phyloP scores from a whole-genome alignment of 768 basidiomycete species.

The Cyclocybe cylindracea region DNA sequence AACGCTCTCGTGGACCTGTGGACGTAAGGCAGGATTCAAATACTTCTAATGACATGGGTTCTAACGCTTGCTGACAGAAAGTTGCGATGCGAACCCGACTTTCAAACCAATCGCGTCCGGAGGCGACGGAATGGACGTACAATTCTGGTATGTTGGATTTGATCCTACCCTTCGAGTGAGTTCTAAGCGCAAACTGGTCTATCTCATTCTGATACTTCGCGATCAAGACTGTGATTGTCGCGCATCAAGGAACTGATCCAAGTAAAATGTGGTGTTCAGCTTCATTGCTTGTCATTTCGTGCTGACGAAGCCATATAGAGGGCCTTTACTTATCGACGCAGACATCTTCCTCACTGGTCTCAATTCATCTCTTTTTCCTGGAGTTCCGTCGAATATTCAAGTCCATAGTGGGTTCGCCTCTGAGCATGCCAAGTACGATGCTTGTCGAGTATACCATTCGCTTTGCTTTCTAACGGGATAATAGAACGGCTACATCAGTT shows the following conservation, averaged over 20 bases:
- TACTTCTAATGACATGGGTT: neutral
- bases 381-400: slow-evolving; percentile 35
- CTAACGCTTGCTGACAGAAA: slow-evolving; percentile 26
- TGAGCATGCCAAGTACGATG: slow-evolving; percentile 41
- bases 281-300: neutral
- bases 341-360: slow-evolving; percentile 32
- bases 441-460: neutral
- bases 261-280: slow-evolving; percentile 29
- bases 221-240: slow-evolving; percentile 33
- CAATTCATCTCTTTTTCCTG: slow-evolving; percentile 43
- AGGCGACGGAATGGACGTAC: slow-evolving; percentile 41
- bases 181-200: neutral
- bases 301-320: slow-evolving; percentile 19
- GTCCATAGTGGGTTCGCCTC: slow-evolving; percentile 45
- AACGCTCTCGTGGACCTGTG: slow-evolving; percentile 55
- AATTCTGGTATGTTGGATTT: slow-evolving; percentile 51
- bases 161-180: slow-evolving; percentile 34
- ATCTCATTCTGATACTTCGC: neutral
- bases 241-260: slow-evolving; percentile 36
- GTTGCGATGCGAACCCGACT: slow-evolving; percentile 45
- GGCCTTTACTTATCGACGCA: slow-evolving; percentile 39
- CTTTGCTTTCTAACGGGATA: neutral
- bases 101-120: slow-evolving; percentile 53
- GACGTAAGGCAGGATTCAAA: slow-evolving; percentile 24
- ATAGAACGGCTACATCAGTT: slow-evolving; percentile 39